phyloP scores from a whole-genome alignment of 2,329 filamentous ascomycete genomes.

The Phaeosphaeriaceae sp. region DNA sequence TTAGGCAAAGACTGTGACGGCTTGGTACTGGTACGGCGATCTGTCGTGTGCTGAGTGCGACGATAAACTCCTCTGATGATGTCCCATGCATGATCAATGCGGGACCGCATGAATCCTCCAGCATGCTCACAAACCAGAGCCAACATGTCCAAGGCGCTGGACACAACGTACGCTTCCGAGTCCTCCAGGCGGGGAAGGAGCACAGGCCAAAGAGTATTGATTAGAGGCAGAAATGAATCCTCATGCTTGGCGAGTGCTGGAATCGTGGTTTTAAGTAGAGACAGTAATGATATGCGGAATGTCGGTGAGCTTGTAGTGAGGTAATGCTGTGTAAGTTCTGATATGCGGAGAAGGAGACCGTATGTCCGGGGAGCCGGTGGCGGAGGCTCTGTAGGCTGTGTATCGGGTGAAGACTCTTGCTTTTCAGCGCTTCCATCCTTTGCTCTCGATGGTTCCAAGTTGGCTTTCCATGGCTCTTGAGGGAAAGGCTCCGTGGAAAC shows the following conservation, averaged over 20 bases:
- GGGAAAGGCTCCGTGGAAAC: constrained; percentile 33
- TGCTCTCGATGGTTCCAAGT: constrained; percentile 24
- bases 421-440: constrained; percentile 42
- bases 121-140: constrained; percentile 72
- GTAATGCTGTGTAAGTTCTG: constrained; percentile 86
- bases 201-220: constrained; percentile 91
- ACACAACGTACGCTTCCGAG: constrained; percentile 70
- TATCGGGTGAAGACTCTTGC: constrained; percentile 35
- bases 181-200: constrained; percentile 73
- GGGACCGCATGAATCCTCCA: constrained; percentile 79
- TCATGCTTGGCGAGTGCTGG: constrained; percentile 77
- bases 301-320: constrained; percentile 83
- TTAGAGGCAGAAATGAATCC: constrained; percentile 82
- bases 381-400: constrained; percentile 54
- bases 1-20: constrained; percentile 3
- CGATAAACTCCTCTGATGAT: constrained; percentile 51
- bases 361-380: constrained; percentile 79
- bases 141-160: constrained; percentile 74
- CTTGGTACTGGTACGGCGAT: constrained; percentile 1
- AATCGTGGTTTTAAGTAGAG: constrained; percentile 75
- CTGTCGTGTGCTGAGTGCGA: constrained; percentile 19
- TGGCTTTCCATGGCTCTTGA: constrained; percentile 43
- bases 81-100: constrained; percentile 77
- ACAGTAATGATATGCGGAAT: constrained; percentile 79
- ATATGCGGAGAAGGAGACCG: constrained; percentile 79